Base-by-base conservation (phyloP, 805 yeast genomes). In the Schwanniomyces sp. region DNA sequence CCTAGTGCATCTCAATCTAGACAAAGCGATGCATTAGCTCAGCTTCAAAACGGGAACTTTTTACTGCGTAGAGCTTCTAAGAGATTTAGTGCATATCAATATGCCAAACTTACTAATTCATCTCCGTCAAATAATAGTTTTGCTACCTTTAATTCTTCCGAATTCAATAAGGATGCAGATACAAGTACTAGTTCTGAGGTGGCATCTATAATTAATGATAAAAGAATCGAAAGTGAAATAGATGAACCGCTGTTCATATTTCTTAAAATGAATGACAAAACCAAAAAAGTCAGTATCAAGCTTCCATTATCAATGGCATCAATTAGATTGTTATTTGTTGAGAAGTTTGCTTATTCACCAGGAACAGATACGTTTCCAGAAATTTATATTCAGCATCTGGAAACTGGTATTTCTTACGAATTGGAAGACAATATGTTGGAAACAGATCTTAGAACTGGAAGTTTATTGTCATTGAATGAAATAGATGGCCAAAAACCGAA, bases 61-160 rank as follows among this genome's bases (percentile, higher is more conserved):
- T 71, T 94, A 28, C 95, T 86, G 70, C 79, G 99, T 55, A 79
- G 97, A 51, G 99, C 98, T 0, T 91, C 97, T 0, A 86, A 92
- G 56, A 74, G 99, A 46, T 92, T 86, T 61, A 90, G 97, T 5
- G 97, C 97, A 0, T 92, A 91, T 51, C 98, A 92, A 59, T 85
- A 85, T 66, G 89, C 95, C 1, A 88, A 86, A 57, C 74, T 88
- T 9, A 73, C 88, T 0, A 81, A 78, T 50, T 55, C 58, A 27
- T 46, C 63, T n/a, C 47, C 58, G 4, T 18, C 46, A 14, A 48
- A 37, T 8, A 52, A 49, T 21, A 37, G 27, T 14, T 45, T 56
- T 17, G 56, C 57, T 14, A 45, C 50, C 14, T 46, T 54, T 11
- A 14, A 46, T 7, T 36, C 52, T 1, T 8, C 34, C 10, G 40